Conservation (phyloP, 441 rosid genomes). For the Erodium texanum region DNA sequence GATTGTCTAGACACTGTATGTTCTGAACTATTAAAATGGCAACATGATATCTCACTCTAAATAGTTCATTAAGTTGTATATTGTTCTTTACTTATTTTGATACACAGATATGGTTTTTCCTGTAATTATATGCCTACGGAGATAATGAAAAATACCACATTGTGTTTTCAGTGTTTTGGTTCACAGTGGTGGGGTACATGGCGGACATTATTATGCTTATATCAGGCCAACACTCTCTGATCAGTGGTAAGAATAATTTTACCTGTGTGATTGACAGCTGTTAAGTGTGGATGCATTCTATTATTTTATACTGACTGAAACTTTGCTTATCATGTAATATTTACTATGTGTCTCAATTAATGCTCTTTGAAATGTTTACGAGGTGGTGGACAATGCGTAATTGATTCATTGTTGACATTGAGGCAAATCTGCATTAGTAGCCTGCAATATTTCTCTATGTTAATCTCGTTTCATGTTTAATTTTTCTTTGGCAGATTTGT, state of each 20-base stretch:
- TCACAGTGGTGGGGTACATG: constrained; percentile 79
- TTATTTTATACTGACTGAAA: neutral
- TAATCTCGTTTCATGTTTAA: neutral
- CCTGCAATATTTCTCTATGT: neutral
- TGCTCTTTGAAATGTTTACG: neutral
- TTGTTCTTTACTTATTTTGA: neutral
- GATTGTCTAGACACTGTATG: neutral
- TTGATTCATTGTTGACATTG: neutral
- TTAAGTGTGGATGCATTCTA: neutral
- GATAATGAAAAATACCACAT: constrained; percentile 2
- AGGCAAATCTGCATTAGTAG: neutral
- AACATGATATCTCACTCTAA: neutral
- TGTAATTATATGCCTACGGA: neutral
- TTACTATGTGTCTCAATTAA: neutral
- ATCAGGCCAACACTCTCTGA: constrained; percentile 84
- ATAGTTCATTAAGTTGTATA: neutral
- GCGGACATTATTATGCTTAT: constrained; percentile 89
- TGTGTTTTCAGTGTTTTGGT: constrained; percentile 59
- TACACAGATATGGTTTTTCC: neutral
- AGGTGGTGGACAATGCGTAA: neutral
- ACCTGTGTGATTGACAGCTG: neutral
- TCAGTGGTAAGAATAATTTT: constrained; percentile 46
- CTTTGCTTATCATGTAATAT: neutral
- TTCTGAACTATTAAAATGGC: neutral
- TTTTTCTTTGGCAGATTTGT: neutral